phyloP scores from a whole-genome alignment of 202 grass and related monocot genomes.

The Tripidium arundinaceum region DNA sequence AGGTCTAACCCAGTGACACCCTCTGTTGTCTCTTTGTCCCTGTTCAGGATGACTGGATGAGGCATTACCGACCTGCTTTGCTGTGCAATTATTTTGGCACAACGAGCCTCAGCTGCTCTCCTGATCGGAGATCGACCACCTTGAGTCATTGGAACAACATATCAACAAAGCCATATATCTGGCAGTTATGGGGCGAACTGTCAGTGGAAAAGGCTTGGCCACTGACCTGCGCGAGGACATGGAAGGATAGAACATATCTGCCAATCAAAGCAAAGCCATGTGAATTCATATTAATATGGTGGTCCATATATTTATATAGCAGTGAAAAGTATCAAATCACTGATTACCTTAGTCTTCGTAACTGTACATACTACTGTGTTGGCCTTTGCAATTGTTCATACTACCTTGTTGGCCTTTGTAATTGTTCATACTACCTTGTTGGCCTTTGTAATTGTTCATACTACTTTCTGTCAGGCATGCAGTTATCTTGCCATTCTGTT shows the following conservation, averaged over 20 bases:
- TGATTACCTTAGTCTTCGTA: background rate
- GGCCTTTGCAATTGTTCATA: too few species aligned
- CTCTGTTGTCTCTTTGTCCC: background rate
- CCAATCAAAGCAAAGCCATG: background rate
- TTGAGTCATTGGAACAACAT: background rate
- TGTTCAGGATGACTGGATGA: conserved; percentile 32
- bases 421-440: background rate
- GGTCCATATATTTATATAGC: background rate
- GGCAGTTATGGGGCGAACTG: background rate
- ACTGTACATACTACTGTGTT: too few species aligned
- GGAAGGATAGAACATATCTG: background rate
- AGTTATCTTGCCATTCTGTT: background rate
- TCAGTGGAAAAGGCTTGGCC: background rate
- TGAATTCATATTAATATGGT: background rate
- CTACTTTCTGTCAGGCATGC: background rate
- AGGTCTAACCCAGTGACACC: background rate
- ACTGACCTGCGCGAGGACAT: background rate
- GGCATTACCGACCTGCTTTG: background rate
- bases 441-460: background rate
- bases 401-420: too few species aligned
- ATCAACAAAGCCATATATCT: background rate
- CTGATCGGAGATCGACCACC: background rate
- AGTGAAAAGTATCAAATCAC: background rate
- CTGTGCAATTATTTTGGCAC: background rate
- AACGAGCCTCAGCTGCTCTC: background rate